Base-by-base conservation (phyloP, 441 rosid genomes). In the Mallotus japonicus region DNA sequence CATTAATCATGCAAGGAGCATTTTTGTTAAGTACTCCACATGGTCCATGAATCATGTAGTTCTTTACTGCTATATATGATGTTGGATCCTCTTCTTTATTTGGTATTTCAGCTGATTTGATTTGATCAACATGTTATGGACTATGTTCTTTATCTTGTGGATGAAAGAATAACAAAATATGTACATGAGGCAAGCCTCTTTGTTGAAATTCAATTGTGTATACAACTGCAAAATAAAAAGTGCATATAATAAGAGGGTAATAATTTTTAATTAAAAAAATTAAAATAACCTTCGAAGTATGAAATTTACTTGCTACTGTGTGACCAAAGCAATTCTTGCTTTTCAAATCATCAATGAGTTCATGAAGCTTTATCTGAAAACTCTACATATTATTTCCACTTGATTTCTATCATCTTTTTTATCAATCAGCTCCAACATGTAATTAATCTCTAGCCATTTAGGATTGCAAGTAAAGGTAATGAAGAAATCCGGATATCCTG, bases 21-120 rank as follows among this genome's bases (percentile, higher is more conserved):
- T 10, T 4, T 5, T 3, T 15, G 6, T 14, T 11, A 0, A 4
- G 16, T 15, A 5, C 5, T 0, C 75, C 65, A 37, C 81, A 82
- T 8, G 79, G 76, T 0, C 73, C 76, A 49, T 73, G 76, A 2
- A 75, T 46, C 80, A 77, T 77, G 19, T 60, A 67, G 8, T 69
- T 28, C 0, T 53, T 3, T 2, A 75, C 70, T 8, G n/a, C 50
- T 3, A 12, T 22, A 40, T 40, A 70, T 0, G 60, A 67, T 9
- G 6, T 16, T 0, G n/a, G 44, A 51, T 70, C 67, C 0, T 0
- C 0, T 0, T 2, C 1, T 2, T 20, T 15, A 5, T 72, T 5
- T 2, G 54, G 80, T 0, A 78, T 8, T 49, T 81, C 64, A 0
- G 63, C 47, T 0, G 5, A 55, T 3, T 65, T 55, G 10, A 51